Evolutionary conservation across 345 rosid species (phyloP), one percentile per base, ranked within the genome.

Genomic region (Trapa incisa): DNA sequence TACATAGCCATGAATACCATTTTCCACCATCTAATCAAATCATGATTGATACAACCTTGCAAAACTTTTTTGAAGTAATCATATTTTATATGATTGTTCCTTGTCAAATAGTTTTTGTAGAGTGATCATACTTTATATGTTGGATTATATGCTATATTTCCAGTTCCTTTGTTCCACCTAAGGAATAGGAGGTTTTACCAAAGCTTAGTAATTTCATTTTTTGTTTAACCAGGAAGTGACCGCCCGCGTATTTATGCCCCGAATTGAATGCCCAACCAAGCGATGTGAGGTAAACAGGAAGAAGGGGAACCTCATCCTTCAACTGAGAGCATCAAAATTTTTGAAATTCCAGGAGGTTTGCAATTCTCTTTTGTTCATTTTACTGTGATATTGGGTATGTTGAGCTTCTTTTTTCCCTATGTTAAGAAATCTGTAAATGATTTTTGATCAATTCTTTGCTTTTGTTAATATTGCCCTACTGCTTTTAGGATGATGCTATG

Each of bases 321-420:
- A 91, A 83, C 96, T 94, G 65, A 85, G 99, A 69, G 99, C 99
- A 68, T 94, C 99, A 29, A 94, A 94, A 77, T 91, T 91, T 81
- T 76, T 87, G 17, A 94, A 89, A 86, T 94, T 94, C 76, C 99
- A 94, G 78, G 99, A 94, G 97, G 99, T 94, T 69, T 47, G 71
- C 39, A 37, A 42, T 47, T 71, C 63, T 61, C n/a, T 61, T 67
- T 6, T 64, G 6, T 41, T 22, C 1, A 42, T 54, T 22, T 10
- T 6, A 58, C 37, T 32, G 63, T 58, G 15, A 32, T 32, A 11
- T 58, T 58, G 16, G 35, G 36, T 58, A 58, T 3, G 37, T 38
- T 32, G 63, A 11, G 32, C 13, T 5, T 6, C n/a, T 7, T 33
- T 58, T 58, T 58, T 3, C 37, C 60, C 33, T 7, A 5, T 35